Evolutionary conservation across 352 stramenopile genomes (phyloP), one percentile per base, ranked within the genome.

Genomic region (Phytopythium aichiense): DNA sequence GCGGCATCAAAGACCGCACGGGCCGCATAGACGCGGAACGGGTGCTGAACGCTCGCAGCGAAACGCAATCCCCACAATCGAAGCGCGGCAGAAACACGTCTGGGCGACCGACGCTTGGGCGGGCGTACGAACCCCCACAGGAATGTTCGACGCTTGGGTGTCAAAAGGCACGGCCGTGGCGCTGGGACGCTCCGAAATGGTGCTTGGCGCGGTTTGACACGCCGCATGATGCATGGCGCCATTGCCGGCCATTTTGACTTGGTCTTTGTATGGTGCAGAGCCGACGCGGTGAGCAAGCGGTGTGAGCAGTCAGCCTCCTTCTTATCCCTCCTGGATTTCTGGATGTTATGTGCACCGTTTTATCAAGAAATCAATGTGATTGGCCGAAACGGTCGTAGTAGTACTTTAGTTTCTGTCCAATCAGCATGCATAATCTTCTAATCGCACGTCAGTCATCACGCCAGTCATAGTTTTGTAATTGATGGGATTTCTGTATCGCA

Each of bases 11-110:
- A 50, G n/a, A 50, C 43, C 43, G 7, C 20, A 16, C 43, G 43
- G 30, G 43, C 20, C 43, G 43, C 43, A 50, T 30, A 50, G 43
- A 50, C n/a, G 43, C 16, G 40, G 40, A 48, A 48, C n/a, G 43
- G 22, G 20, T 30, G 20, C 20, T 13, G 40, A 48, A 48, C 40
- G 16, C 40, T 16, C 18, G 40, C 40, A 48, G n/a, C 22, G 43
- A 50, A 50, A 50, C 43, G 43, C 43, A 50, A 48, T 11, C n/a
- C n/a, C n/a, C n/a, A n/a, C n/a, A 9, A 38, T 38, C 7, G 33
- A 38, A 9, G 6, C 16, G 15, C 40, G 40, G 15, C 40, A 23
- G 40, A 48, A 48, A 48, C 20, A 48, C 40, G 38, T 0, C 11
- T 16, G 38, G 35, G 7, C 35, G 35, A 40, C 38, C 38, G 38